Conservation (phyloP, 345 rosid genomes). For the Ceriops decandra region DNA sequence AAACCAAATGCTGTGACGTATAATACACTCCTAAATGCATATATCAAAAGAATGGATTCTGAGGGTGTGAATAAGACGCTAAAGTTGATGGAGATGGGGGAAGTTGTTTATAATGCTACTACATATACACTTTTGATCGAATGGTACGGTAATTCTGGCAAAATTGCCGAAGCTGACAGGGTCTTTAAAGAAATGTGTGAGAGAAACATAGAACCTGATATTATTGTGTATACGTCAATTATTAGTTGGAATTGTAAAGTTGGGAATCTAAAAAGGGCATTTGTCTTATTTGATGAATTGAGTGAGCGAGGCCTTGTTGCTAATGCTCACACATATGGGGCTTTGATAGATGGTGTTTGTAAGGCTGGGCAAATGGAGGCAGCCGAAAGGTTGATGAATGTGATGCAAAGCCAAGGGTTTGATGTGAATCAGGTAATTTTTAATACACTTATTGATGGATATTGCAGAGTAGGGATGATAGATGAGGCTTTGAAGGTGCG, state of each 20-base stretch:
- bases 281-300: constrained; percentile 72
- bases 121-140: constrained; percentile 61
- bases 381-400: constrained; percentile 58
- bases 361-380: constrained; percentile 72
- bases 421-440: constrained; percentile 51
- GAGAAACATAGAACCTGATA: constrained; percentile 48
- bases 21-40: constrained; percentile 63
- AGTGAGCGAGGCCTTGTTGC: constrained; percentile 57
- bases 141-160: constrained; percentile 35
- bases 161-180: constrained; percentile 49
- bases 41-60: constrained; percentile 44
- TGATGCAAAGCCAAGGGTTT: constrained; percentile 64
- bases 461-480: constrained; percentile 58
- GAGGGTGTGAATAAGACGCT: constrained; percentile 44
- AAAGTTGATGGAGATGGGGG: constrained; percentile 56
- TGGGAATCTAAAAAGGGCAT: constrained; percentile 56
- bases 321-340: constrained; percentile 61
- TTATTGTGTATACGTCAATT: constrained; percentile 55
- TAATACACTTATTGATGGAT: constrained; percentile 68
- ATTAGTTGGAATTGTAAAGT: constrained; percentile 54
- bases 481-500: constrained; percentile 56
- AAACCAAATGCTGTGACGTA: constrained; percentile 63
- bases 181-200: constrained; percentile 74
- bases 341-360: constrained; percentile 73
- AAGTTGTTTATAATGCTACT: constrained; percentile 48